Evolutionary conservation across 108 stramenopile species (phyloP).

Genomic region (Discostella stelligeroides): DNA sequence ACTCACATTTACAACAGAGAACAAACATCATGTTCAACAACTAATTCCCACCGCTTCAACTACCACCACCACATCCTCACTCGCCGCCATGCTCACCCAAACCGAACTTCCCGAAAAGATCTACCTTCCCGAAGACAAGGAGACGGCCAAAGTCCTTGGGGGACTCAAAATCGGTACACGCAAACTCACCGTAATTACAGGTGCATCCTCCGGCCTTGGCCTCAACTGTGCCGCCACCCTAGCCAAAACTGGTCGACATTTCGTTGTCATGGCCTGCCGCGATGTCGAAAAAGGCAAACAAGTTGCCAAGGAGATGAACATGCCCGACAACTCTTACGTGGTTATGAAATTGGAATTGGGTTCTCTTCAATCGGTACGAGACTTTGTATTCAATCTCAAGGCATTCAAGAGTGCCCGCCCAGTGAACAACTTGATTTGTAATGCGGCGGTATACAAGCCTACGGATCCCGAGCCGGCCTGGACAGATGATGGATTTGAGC

Average conservation of each 20-base stretch:
- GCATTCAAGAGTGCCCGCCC: slow-evolving; percentile 90
- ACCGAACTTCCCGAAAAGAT: slow-evolving; percentile 72
- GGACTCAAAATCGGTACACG: slow-evolving; percentile 84
- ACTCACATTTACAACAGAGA: neutral
- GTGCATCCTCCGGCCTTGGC: slow-evolving; percentile 92
- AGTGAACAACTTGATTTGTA: slow-evolving; percentile 91
- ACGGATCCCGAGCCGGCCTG: slow-evolving; percentile 86
- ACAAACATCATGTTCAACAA: neutral
- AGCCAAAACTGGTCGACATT: slow-evolving; percentile 87
- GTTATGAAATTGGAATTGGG: slow-evolving; percentile 94
- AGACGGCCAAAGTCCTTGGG: slow-evolving; percentile 82
- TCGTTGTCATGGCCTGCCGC: slow-evolving; percentile 93
- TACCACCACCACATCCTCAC: slow-evolving; percentile 25
- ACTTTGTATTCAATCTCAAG: slow-evolving; percentile 94
- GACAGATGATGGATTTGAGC: slow-evolving; percentile 98
- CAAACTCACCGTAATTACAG: slow-evolving; percentile 87
- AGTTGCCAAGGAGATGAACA: slow-evolving; percentile 76
- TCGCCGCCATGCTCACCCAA: slow-evolving; percentile 49
- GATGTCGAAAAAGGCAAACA: slow-evolving; percentile 89
- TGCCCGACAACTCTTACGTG: slow-evolving; percentile 77
- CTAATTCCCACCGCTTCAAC: slow-evolving; percentile 34
- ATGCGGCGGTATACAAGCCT: slow-evolving; percentile 96
- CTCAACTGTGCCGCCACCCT: slow-evolving; percentile 75
- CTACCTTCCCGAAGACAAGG: slow-evolving; percentile 73
- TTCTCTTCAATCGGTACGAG: slow-evolving; percentile 82